Evolutionary conservation across 495 filamentous ascomycete species (phyloP), one percentile per base, ranked within the genome.

Genomic region (Neurospora sp.): DNA sequence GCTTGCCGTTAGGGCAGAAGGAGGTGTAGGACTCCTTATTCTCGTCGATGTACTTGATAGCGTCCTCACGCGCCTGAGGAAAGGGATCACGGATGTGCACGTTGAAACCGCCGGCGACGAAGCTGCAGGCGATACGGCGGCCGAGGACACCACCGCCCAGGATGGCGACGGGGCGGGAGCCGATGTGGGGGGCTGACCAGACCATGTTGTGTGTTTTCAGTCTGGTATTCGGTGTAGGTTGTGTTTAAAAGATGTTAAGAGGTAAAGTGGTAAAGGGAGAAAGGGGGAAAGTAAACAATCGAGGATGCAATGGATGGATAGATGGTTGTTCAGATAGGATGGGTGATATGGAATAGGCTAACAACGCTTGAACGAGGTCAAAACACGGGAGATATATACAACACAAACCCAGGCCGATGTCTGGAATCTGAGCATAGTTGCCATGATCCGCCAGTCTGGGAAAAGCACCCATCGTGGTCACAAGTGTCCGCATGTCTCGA

Each of bases 141-240:
- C 74, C 76, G 6, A 77, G 74, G 38, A 77, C 74, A 22, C 76
- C 76, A 2, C 70, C 74, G 12, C 76, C 76, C 6, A 77, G 70
- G 4, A 77, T 38, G 37, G 44, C 42, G 9, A 77, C 70, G 14
- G 72, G 74, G 12, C 76, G 61, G 48, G 68, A 71, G 48, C 45
- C 69, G 53, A 68, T 75, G 3, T 59, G 27, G 3, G 74, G 69
- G 35, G 71, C 44, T n/a, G 71, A 68, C 71, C 74, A 75, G 27
- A 68, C 44, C 74, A 75, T 75, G 37, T 12, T 45, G 69, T 18
- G 40, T 72, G 70, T 61, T 39, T 48, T 31, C 53, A 65, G 53
- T 65, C 27, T 14, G 27, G 22, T 35, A 18, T 18, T 14, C 14
- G 6, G 48, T 59, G 48, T n/a, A 18, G 20, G 48, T 27, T 14